phyloP scores from a whole-genome alignment of 164 flowering plant species.

The Paratinospora sagittata region DNA sequence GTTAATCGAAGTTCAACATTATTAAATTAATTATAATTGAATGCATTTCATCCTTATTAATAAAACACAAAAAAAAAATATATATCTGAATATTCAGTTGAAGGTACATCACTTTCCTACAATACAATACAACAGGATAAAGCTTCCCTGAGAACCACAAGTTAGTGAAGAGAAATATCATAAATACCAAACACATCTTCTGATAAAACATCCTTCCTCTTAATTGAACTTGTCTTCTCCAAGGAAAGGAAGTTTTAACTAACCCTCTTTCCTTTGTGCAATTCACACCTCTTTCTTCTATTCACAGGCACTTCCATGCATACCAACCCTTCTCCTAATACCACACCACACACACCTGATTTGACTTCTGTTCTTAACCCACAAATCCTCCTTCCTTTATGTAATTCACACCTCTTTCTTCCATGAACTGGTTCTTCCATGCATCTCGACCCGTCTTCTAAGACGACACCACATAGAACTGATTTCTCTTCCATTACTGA shows the following conservation, averaged over 20 bases:
- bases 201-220: background rate
- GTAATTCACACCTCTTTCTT: constrained; percentile 21
- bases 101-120: too few species aligned
- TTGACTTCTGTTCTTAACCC: background rate
- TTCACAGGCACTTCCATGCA: constrained; percentile 11
- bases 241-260: background rate
- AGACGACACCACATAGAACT: constrained; percentile 4
- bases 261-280: constrained; percentile 15
- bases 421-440: constrained; percentile 9
- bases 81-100: too few species aligned
- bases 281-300: constrained; percentile 21
- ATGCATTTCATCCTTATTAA: too few species aligned
- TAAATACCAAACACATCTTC: too few species aligned
- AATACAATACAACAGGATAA: too few species aligned
- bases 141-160: too few species aligned
- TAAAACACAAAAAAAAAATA: too few species aligned
- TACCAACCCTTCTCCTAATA: constrained; percentile 4
- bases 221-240: background rate
- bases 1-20: too few species aligned
- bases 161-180: background rate
- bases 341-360: constrained; percentile 6
- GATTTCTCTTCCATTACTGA: background rate
- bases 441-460: constrained; percentile 10
- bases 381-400: constrained; percentile 12
- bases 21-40: too few species aligned